These are phyloP conservation scores for Saccharum spontaneum DNA, from an alignment of 176 grass and related monocot species.

Conservation along the genomic window DNA sequence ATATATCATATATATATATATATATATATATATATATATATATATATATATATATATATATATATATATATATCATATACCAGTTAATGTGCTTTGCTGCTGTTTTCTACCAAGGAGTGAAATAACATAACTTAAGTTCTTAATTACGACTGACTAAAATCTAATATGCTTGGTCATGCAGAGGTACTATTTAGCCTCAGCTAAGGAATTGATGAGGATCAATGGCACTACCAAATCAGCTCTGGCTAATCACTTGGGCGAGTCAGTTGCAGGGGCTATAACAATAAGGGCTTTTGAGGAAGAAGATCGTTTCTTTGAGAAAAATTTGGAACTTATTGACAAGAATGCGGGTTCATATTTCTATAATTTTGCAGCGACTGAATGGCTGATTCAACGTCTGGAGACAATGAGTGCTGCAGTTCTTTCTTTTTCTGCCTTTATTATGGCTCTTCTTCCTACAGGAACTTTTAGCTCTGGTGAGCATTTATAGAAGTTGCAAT, in stretches of 20 bases:
- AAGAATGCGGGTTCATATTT: conserved; percentile 83
- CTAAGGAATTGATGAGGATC: conserved; percentile 94
- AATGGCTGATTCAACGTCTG: conserved; percentile 87
- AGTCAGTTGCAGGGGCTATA: conserved; percentile 78
- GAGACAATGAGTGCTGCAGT: conserved; percentile 77
- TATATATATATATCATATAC: neutral
- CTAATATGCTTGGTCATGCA: conserved; percentile 40
- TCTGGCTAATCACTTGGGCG: conserved; percentile 80
- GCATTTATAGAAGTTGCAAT: conserved; percentile 3
- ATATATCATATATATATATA: neutral
- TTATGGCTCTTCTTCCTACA: conserved; percentile 77
- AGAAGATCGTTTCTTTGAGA: conserved; percentile 84
- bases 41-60: no score
- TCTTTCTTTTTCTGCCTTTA: conserved; percentile 77
- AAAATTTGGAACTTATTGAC: conserved; percentile 78
- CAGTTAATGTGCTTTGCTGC: neutral
- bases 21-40: no score
- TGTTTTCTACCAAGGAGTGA: neutral
- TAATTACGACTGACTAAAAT: neutral
- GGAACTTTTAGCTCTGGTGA: conserved; percentile 85
- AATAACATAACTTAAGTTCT: conserved; percentile 3
- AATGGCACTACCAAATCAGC: conserved; percentile 96
- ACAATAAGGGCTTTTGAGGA: conserved; percentile 84
- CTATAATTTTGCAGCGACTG: conserved; percentile 79
- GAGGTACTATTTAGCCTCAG: conserved; percentile 85